Conservation (phyloP, 148 eudicot species). For the Simmondsia chinensis region DNA sequence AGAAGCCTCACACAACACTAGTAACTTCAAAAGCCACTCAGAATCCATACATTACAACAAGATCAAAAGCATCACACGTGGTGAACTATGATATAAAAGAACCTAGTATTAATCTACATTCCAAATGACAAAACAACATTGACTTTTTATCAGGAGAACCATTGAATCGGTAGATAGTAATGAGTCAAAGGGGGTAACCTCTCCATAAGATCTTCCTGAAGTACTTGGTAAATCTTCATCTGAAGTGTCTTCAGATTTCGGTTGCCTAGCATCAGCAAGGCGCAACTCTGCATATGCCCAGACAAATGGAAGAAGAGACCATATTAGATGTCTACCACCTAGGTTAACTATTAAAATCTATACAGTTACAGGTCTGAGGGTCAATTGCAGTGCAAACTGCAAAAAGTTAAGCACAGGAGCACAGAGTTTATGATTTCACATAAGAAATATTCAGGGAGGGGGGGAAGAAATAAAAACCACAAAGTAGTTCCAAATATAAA, state of each 20-base stretch:
- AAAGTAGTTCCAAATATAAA: too few relatives aligned
- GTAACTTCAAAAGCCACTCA: background rate
- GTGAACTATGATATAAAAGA: too few relatives aligned
- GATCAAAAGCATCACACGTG: too few relatives aligned
- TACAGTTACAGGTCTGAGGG: too few relatives aligned
- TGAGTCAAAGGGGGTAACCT: constrained; percentile 27
- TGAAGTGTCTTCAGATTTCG: constrained; percentile 51
- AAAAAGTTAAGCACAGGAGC: too few relatives aligned
- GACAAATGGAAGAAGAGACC: constrained; percentile 1
- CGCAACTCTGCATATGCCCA: constrained; percentile 53
- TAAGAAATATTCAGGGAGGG: too few relatives aligned
- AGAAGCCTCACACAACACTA: background rate
- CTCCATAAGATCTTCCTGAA: constrained; percentile 72
- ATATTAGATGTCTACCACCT: background rate
- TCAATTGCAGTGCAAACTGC: too few relatives aligned
- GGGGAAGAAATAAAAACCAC: too few relatives aligned
- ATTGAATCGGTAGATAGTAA: constrained; percentile 21
- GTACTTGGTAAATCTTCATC: constrained; percentile 86
- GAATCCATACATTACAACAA: background rate
- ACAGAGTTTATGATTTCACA: too few relatives aligned
- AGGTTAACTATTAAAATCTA: too few relatives aligned
- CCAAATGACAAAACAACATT: background rate
- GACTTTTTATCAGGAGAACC: constrained; percentile 18
- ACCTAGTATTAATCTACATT: too few relatives aligned
- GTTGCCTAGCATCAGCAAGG: constrained; percentile 75